A percentile compares a stretch with the other conserved stretches of the same genome.
phyloP scores from a whole-genome alignment of 306 rosid genomes.

The Sicyos edulis region DNA sequence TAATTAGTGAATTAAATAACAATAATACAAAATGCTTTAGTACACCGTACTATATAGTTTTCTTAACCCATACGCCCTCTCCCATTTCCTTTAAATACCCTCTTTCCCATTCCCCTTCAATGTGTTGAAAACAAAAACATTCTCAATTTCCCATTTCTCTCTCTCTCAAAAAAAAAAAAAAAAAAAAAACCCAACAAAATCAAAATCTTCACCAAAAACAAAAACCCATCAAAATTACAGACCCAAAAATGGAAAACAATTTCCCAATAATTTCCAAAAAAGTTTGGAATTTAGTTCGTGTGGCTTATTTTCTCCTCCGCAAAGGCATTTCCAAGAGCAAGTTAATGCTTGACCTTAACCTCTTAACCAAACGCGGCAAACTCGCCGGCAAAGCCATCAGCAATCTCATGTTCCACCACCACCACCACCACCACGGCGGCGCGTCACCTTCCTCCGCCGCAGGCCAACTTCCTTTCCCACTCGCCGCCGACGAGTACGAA shows the following conservation, averaged over 20 bases:
- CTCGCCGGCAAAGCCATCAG: conserved; percentile 60
- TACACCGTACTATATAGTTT: no score
- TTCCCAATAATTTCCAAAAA: conserved; percentile 21
- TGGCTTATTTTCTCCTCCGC: conserved; percentile 25
- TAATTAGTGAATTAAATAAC: no score
- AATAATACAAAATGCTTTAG: no score
- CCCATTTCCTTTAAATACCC: neutral
- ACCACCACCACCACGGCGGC: conserved; percentile 30
- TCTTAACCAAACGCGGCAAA: conserved; percentile 75
- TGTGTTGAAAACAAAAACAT: neutral
- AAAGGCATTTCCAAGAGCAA: conserved; percentile 65
- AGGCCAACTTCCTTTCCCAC: neutral
- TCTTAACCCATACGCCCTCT: conserved; percentile 11
- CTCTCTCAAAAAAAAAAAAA: no score
- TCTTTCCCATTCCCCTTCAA: conserved; percentile 16
- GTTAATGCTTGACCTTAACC: conserved; percentile 52
- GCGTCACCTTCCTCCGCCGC: conserved; percentile 16
- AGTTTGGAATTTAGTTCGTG: conserved; percentile 8
- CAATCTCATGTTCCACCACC: conserved; percentile 35
- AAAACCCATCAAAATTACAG: conserved; percentile 14
- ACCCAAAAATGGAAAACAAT: conserved; percentile 31
- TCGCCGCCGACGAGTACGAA: conserved; percentile 55
- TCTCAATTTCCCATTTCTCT: no score
- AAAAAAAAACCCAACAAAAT: no score
- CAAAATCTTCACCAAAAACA: neutral